phyloP scores from a whole-genome alignment of 345 rosid species.

The Rhizophora mangle region DNA sequence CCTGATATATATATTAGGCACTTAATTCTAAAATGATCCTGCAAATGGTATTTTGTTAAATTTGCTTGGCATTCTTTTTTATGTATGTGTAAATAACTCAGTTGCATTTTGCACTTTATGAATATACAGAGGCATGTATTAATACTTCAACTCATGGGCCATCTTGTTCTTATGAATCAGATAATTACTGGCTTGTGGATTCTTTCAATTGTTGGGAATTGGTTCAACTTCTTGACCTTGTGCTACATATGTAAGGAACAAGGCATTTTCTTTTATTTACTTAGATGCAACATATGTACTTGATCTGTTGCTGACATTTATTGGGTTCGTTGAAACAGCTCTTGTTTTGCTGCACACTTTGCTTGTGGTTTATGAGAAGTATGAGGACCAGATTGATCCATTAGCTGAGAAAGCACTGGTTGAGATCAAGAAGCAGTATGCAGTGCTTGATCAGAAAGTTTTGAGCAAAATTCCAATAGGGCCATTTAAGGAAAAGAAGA shows the following conservation, averaged over 20 bases:
- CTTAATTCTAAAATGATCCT: background rate
- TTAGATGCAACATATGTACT: background rate
- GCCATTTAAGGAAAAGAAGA: conserved; percentile 60
- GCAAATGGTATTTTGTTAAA: background rate
- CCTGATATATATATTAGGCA: too few species aligned
- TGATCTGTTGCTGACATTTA: background rate
- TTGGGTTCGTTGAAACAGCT: conserved; percentile 32
- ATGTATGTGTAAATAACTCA: too few species aligned
- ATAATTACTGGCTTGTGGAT: conserved; percentile 70
- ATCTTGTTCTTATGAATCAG: conserved; percentile 28
- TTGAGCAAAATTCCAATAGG: conserved; percentile 82
- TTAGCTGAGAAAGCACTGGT: conserved; percentile 60
- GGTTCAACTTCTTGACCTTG: conserved; percentile 78
- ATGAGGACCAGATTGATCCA: conserved; percentile 74
- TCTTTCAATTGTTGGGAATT: conserved; percentile 63
- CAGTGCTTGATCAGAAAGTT: conserved; percentile 62
- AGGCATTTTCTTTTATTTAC: background rate
- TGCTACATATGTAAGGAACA: conserved; percentile 60
- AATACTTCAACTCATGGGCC: too few species aligned
- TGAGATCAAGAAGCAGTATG: conserved; percentile 73
- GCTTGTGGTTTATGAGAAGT: conserved; percentile 78
- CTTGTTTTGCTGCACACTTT: conserved; percentile 67
- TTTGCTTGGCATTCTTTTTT: background rate
- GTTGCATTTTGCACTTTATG: too few species aligned
- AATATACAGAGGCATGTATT: too few species aligned